Evolutionary conservation across 176 grass and related monocot species (phyloP).

Genomic region (Carex littledalei): DNA sequence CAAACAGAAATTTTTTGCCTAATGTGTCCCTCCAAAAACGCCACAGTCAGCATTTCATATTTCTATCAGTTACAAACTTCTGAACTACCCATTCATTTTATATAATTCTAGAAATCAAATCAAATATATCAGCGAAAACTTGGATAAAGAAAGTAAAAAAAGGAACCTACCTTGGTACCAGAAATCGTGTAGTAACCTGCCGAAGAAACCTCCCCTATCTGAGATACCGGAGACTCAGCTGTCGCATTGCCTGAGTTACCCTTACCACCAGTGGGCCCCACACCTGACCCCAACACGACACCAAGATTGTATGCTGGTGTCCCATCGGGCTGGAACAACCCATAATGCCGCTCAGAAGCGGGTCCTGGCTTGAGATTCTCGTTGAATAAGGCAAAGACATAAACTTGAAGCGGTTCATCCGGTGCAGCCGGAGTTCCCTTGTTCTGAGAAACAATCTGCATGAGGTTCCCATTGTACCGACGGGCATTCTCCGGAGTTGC

Average conservation of each 20-base stretch:
- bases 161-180: slow-evolving; percentile 11
- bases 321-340: slow-evolving; percentile 74
- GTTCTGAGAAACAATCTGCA: slow-evolving; percentile 49
- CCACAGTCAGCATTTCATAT: not conserved
- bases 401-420: slow-evolving; percentile 47
- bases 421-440: slow-evolving; percentile 71
- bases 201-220: slow-evolving; percentile 22
- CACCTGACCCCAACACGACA: slow-evolving; percentile 24
- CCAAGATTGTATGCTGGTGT: slow-evolving; percentile 67
- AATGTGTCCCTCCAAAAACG: not conserved
- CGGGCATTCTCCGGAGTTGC: slow-evolving; percentile 66
- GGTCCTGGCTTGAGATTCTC: slow-evolving; percentile 83
- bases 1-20: not conserved
- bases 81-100: not conserved
- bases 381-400: slow-evolving; percentile 92
- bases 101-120: not conserved
- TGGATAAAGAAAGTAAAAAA: not conserved
- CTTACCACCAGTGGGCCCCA: slow-evolving; percentile 18
- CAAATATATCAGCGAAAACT: not conserved
- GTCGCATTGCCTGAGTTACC: not conserved
- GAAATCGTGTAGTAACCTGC: slow-evolving; percentile 57
- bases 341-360: slow-evolving; percentile 76
- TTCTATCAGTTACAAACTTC: not conserved
- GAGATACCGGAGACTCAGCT: slow-evolving; percentile 31
- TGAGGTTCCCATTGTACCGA: slow-evolving; percentile 78